A percentile compares a stretch with the other conserved stretches of the same genome.
phyloP scores from a whole-genome alignment of 164 flowering plant genomes.

The Houttuynia cordata region DNA sequence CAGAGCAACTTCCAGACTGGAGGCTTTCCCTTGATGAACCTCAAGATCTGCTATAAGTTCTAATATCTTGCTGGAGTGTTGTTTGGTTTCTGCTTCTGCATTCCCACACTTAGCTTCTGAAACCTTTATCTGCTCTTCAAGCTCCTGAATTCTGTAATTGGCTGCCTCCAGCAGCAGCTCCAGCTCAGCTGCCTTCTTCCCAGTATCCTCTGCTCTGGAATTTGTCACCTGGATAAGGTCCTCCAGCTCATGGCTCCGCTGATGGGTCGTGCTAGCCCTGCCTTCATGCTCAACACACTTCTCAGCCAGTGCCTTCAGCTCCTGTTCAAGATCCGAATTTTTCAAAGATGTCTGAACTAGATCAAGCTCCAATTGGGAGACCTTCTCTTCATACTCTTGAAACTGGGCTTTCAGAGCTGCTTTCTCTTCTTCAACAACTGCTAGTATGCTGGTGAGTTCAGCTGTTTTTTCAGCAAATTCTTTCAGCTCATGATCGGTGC shows the following conservation, averaged over 20 bases:
- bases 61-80: slow-evolving; percentile 28
- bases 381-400: slow-evolving; percentile 36
- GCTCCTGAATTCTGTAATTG: slow-evolving; percentile 57
- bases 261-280: slow-evolving; percentile 38
- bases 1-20: slow-evolving; percentile 52
- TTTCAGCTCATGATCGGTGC: slow-evolving; percentile 42
- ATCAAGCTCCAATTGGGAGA: slow-evolving; percentile 35
- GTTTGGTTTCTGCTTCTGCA: slow-evolving; percentile 45
- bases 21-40: slow-evolving; percentile 34
- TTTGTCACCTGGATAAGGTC: slow-evolving; percentile 51
- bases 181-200: slow-evolving; percentile 49
- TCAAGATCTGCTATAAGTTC: slow-evolving; percentile 52
- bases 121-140: slow-evolving; percentile 52
- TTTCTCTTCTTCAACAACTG: slow-evolving; percentile 43
- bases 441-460: slow-evolving; percentile 24
- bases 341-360: slow-evolving; percentile 27
- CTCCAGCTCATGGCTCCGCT: slow-evolving; percentile 69
- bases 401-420: slow-evolving; percentile 20
- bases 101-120: slow-evolving; percentile 43
- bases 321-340: slow-evolving; percentile 50
- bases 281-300: slow-evolving; percentile 66
- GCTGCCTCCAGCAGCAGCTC: slow-evolving; percentile 57
- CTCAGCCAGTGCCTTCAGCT: slow-evolving; percentile 33
- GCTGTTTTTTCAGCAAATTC: slow-evolving; percentile 34
- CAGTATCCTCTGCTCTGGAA: slow-evolving; percentile 52